These are phyloP conservation scores for Hypoxylon sp. DNA, from an alignment of 2,329 filamentous ascomycete species.

Conservation along the genomic window DNA sequence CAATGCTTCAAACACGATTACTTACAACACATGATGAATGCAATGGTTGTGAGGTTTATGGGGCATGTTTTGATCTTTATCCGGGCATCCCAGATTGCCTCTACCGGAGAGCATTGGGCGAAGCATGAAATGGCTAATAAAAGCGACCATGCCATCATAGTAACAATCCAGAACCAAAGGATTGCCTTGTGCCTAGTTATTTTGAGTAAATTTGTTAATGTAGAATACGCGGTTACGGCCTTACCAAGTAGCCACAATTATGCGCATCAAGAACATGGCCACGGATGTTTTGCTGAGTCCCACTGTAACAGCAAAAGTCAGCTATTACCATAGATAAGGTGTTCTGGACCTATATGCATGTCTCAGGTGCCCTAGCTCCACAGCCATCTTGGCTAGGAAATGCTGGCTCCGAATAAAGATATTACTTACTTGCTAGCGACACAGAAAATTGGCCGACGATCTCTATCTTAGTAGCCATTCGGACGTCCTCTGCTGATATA, in stretches of 20 bases:
- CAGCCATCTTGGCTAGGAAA: neutral
- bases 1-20: neutral
- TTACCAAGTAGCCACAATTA: slow-evolving; percentile 35
- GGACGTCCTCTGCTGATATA: slow-evolving; percentile 26
- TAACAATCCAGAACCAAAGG: slow-evolving; percentile 44
- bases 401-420: neutral
- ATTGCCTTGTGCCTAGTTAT: slow-evolving; percentile 36
- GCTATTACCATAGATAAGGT: neutral
- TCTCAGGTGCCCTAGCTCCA: neutral
- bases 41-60: slow-evolving; percentile 33
- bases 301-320: slow-evolving; percentile 4
- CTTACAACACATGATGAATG: slow-evolving; percentile 44
- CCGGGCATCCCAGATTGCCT: slow-evolving; percentile 37
- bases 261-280: slow-evolving; percentile 42
- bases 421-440: slow-evolving; percentile 26
- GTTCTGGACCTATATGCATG: neutral
- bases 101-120: slow-evolving; percentile 37
- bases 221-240: neutral
- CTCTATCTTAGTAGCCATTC: slow-evolving; percentile 36
- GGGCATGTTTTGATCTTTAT: slow-evolving; percentile 24
- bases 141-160: slow-evolving; percentile 36
- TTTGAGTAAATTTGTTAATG: neutral
- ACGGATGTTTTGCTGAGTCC: slow-evolving; percentile 40
- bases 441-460: slow-evolving; percentile 34
- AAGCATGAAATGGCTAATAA: slow-evolving; percentile 36